A percentile compares a stretch with the other conserved stretches of the same genome.
Conservation (phyloP, 1,284 basidiomycete genomes). For the Cutaneotrichosporon arboriforme region DNA sequence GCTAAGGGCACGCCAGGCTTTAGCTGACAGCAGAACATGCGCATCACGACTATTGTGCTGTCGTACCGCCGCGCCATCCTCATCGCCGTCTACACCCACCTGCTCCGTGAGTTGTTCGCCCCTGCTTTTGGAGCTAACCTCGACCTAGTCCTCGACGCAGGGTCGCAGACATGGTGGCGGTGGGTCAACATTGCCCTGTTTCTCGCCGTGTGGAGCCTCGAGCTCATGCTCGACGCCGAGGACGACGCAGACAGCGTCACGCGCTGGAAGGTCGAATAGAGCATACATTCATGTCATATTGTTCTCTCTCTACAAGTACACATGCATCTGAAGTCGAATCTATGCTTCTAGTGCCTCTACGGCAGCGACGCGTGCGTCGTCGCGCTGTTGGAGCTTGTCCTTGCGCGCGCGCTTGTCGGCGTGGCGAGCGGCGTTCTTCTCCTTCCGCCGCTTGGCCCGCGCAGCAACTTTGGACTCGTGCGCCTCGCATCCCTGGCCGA, state of each 20-base stretch:
- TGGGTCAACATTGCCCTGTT: conserved; percentile 48
- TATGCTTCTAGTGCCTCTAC: not conserved
- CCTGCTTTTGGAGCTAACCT: not conserved
- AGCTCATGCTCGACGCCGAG: conserved; percentile 46
- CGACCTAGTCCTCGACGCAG: conserved; percentile 44
- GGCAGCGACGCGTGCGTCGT: not conserved
- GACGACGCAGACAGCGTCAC: conserved; percentile 39
- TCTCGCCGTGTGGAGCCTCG: conserved; percentile 47
- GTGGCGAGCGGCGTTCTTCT: conserved; percentile 24
- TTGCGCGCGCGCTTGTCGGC: not conserved
- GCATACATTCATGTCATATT: not conserved
- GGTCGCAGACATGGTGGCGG: conserved; percentile 48
- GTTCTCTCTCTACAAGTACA: not conserved
- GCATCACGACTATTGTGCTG: conserved; percentile 45
- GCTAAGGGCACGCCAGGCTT: conserved; percentile 6
- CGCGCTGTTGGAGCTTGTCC: not conserved
- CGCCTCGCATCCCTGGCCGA: conserved; percentile 46
- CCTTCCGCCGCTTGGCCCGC: conserved; percentile 33
- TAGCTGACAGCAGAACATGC: conserved; percentile 33
- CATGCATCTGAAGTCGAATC: not conserved
- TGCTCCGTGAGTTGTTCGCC: conserved; percentile 36
- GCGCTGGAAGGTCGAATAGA: conserved; percentile 45
- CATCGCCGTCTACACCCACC: conserved; percentile 49
- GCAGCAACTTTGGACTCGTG: conserved; percentile 47
- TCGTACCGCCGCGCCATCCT: conserved; percentile 47